Evolutionary conservation across 306 rosid genomes (phyloP).

Genomic region (Biancaea sappan): DNA sequence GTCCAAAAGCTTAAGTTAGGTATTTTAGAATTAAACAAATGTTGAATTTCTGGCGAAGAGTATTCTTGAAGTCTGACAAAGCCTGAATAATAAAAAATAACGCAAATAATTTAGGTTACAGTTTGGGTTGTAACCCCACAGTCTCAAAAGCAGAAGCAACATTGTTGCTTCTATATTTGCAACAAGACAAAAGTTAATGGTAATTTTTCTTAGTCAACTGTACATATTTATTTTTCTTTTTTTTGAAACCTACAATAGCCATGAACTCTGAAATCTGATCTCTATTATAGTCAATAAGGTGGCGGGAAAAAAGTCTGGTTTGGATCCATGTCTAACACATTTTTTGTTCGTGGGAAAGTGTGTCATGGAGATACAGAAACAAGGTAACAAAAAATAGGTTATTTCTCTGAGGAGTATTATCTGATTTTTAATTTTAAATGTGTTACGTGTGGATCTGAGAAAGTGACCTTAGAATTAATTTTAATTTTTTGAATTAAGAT

Average conservation of each 20-base stretch:
- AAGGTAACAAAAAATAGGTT: not conserved
- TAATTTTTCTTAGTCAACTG: not conserved
- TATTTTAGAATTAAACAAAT: not conserved
- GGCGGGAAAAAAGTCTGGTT: not conserved
- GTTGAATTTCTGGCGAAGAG: not conserved
- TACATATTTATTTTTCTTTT: not conserved
- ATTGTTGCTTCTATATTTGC: not conserved
- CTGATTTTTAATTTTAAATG: no score
- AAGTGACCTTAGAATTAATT: no score
- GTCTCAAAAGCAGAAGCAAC: slow-evolving; percentile 32
- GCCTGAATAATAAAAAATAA: not conserved
- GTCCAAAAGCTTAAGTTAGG: slow-evolving; percentile 8
- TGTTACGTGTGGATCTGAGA: no score
- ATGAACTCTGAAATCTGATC: not conserved
- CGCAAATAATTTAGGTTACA: not conserved
- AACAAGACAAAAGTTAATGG: not conserved
- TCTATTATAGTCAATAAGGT: not conserved
- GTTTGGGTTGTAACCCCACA: slow-evolving; percentile 6
- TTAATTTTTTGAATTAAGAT: no score
- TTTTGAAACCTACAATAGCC: not conserved
- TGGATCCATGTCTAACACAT: not conserved
- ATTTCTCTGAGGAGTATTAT: no score
- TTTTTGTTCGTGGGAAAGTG: not conserved
- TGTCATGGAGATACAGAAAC: not conserved
- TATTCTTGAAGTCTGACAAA: not conserved